Base-by-base conservation (phyloP, 106 monocot species). In the Allium sativum region DNA sequence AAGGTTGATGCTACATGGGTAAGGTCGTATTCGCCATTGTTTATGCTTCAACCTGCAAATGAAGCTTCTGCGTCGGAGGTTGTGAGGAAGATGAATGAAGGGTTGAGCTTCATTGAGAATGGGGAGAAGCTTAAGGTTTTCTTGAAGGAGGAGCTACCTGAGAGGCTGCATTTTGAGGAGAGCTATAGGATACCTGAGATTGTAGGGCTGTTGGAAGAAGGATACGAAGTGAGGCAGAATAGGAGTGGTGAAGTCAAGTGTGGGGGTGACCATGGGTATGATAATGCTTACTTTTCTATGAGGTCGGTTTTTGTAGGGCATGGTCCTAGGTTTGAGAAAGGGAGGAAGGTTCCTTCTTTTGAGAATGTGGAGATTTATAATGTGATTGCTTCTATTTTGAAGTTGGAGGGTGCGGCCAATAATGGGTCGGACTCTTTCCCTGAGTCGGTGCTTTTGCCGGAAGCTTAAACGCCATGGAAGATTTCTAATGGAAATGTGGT, bases 21-120 rank as follows among this genome's bases (percentile, higher is more conserved):
- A 15, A 40, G 54, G 16, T 74, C 59, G 6, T 1, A 18, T n/a
- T 50, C 22, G 7, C 82, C 79, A 6, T 7, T 87, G 47, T 70
- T 82, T 12, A 47, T 71, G 6, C 73, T 87, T 18, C 53, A 18
- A 8, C 87, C 77, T 9, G 67, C 79, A 6, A 1, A 53, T 0
- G 14, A 8, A 2, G 56, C 67, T 7, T 73, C 76, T 4, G 21
- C 65, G 17, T 13, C 83, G 0, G 77, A 74, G 9, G 69, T 80
- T 16, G 87, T 83, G 21, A 52, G 57, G 0, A 77, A 71, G 48
- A 79, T 87, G 82, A 79, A 82, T 8, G 45, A 71, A 66, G 87
- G 56, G 1, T 57, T 87, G 74, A 55, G 59, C 12, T 87, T 79
- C 0, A 73, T 87, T 15, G 45, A 65, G 16, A 77, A 87, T 18